Percentiles rank a stretch among this genome's conserved stretches.
Conservation (phyloP, 345 rosid species). For the Psidium guajava region DNA sequence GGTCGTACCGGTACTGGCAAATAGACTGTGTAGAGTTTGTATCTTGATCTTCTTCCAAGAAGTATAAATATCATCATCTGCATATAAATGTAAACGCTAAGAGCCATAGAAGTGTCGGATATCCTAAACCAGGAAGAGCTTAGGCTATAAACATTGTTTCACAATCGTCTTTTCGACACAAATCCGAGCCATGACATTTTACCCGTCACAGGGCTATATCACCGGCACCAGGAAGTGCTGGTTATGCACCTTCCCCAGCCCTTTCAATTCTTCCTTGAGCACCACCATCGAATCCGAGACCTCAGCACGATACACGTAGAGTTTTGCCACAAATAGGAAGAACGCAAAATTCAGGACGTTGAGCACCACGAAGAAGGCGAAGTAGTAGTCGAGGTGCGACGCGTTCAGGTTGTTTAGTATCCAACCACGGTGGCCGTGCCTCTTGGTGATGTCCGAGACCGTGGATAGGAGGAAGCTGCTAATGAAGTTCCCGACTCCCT, state of each 20-base stretch:
- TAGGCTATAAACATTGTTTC: too few species aligned
- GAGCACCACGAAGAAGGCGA: constrained; percentile 50
- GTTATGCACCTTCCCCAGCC: constrained; percentile 1
- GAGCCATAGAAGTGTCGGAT: too few species aligned
- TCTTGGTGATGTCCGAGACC: constrained; percentile 37
- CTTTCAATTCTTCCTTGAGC: constrained; percentile 37
- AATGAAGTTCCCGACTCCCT: constrained; percentile 61
- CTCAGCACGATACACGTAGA: constrained; percentile 62
- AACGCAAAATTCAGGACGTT: constrained; percentile 44
- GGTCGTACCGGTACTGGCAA: too few species aligned
- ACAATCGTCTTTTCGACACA: too few species aligned
- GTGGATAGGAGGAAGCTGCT: constrained; percentile 65
- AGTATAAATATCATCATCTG: too few species aligned
- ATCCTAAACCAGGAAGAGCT: too few species aligned
- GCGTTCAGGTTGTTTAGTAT: constrained; percentile 64
- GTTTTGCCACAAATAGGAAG: constrained; percentile 45
- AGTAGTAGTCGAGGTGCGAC: constrained; percentile 67
- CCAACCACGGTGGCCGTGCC: constrained; percentile 51
- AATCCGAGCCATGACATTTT: too few species aligned
- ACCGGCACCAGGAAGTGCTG: constrained; percentile 1
- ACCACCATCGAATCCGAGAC: constrained; percentile 43
- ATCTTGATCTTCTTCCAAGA: too few species aligned
- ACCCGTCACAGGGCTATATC: background rate
- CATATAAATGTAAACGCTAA: too few species aligned
- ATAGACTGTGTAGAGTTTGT: too few species aligned